Conservation (phyloP, 108 stramenopile species). For the Mayamaea pseudoterrestris region DNA sequence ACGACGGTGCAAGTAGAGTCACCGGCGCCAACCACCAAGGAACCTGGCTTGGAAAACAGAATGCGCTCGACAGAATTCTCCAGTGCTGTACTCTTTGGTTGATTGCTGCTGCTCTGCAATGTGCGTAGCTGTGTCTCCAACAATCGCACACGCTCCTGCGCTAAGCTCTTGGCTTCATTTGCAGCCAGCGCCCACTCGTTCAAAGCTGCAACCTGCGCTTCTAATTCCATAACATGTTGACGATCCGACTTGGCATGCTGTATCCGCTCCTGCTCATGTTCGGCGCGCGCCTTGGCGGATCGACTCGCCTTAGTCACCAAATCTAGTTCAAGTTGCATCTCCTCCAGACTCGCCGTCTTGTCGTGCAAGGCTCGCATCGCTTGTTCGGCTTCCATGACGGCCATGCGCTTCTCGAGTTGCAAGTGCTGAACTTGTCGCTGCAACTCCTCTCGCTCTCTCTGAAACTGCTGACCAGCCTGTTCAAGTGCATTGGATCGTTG, state of each 20-base stretch:
- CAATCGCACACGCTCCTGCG: slow-evolving; percentile 42
- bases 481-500: slow-evolving; percentile 48
- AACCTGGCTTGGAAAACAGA: slow-evolving; percentile 41
- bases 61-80: slow-evolving; percentile 21
- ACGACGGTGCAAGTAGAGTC: slow-evolving; percentile 33
- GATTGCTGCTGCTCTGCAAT: slow-evolving; percentile 14
- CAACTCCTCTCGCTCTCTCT: slow-evolving; percentile 31
- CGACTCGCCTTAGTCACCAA: slow-evolving; percentile 54
- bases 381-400: slow-evolving; percentile 76
- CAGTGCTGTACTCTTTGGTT: slow-evolving; percentile 3
- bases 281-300: slow-evolving; percentile 59
- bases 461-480: slow-evolving; percentile 12
- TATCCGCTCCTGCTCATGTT: slow-evolving; percentile 54
- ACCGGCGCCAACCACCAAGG: slow-evolving; percentile 76
- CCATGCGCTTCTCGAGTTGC: slow-evolving; percentile 70
- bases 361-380: slow-evolving; percentile 51
- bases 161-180: slow-evolving; percentile 60
- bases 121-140: slow-evolving; percentile 51
- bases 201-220: slow-evolving; percentile 66
- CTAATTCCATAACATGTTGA: slow-evolving; percentile 55
- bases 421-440: slow-evolving; percentile 32
- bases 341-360: slow-evolving; percentile 46
- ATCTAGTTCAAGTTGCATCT: slow-evolving; percentile 85
- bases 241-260: slow-evolving; percentile 50
- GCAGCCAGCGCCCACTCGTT: slow-evolving; percentile 82